Conservation (phyloP, 2,329 filamentous ascomycete genomes). For the Aspergillus sp. region DNA sequence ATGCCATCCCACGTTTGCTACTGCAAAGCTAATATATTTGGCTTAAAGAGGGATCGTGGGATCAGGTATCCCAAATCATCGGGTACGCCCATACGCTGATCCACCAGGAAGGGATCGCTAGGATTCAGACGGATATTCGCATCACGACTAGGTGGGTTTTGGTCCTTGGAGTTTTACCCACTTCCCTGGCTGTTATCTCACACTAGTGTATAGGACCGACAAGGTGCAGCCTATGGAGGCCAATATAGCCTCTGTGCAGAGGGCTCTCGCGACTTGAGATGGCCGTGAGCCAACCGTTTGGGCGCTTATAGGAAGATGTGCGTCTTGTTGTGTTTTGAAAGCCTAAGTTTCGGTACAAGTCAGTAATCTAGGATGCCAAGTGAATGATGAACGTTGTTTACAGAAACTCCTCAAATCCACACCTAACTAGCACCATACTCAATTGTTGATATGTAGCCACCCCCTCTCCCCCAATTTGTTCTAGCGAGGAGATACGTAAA, state of each 20-base stretch:
- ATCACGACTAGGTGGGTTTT: slow-evolving; percentile 68
- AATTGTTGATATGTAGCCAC: neutral
- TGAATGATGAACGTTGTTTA: neutral
- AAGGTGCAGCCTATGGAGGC: slow-evolving; percentile 71
- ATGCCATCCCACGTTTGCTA: neutral
- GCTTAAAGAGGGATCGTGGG: slow-evolving; percentile 76
- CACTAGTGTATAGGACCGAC: slow-evolving; percentile 61
- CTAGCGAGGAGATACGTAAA: neutral
- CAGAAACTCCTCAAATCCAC: neutral
- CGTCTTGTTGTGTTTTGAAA: neutral
- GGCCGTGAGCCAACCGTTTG: neutral
- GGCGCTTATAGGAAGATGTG: neutral
- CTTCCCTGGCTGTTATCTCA: slow-evolving; percentile 1
- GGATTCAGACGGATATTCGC: slow-evolving; percentile 83
- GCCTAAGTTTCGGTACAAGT: neutral
- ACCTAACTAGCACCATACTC: neutral
- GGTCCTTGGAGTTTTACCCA: neutral
- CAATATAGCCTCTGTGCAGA: slow-evolving; percentile 7
- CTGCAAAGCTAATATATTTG: neutral
- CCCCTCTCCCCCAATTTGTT: too few relatives aligned
- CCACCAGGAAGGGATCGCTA: slow-evolving; percentile 69
- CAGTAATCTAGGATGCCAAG: slow-evolving; percentile 1
- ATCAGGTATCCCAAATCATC: slow-evolving; percentile 75
- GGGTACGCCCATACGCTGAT: slow-evolving; percentile 75
- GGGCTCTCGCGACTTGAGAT: neutral